phyloP scores from a whole-genome alignment of 768 basidiomycete genomes.

The Trametes elegans region DNA sequence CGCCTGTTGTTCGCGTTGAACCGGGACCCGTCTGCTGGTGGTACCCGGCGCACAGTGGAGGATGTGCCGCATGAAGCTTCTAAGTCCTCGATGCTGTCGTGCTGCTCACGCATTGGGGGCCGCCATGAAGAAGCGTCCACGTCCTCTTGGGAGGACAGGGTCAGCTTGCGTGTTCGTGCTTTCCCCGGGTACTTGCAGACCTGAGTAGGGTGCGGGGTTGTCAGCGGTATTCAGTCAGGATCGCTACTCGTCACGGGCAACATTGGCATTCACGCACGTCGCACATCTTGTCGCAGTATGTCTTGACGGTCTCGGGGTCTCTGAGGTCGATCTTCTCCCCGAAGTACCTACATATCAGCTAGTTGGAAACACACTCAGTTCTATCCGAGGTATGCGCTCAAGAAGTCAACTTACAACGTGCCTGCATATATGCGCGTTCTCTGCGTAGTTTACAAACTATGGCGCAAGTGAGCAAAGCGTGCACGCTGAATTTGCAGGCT shows the following conservation, averaged over 20 bases:
- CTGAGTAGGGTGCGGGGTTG: slow-evolving; percentile 35
- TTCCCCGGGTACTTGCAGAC: slow-evolving; percentile 80
- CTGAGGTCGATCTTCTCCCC: slow-evolving; percentile 61
- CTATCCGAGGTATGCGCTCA: neutral
- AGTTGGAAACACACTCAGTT: neutral
- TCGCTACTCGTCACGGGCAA: too few species aligned
- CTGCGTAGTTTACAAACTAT: slow-evolving; percentile 54
- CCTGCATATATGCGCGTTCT: slow-evolving; percentile 57
- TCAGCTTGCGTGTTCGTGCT: slow-evolving; percentile 44
- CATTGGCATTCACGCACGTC: slow-evolving; percentile 53
- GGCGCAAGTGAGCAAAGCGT: neutral
- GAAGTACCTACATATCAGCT: slow-evolving; percentile 81
- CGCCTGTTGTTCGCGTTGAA: neutral
- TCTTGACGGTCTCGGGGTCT: slow-evolving; percentile 42
- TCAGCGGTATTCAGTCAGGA: neutral
- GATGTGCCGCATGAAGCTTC: neutral
- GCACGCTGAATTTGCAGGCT: slow-evolving; percentile 25
- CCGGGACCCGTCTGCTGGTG: neutral
- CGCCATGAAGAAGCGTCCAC: slow-evolving; percentile 25
- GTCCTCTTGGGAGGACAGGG: slow-evolving; percentile 45
- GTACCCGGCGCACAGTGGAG: neutral
- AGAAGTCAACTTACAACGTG: slow-evolving; percentile 55
- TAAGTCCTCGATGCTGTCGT: neutral
- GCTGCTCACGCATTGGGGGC: neutral
- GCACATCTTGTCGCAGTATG: slow-evolving; percentile 75